phyloP scores from a whole-genome alignment of 352 stramenopile genomes.

The Thraustochytrium sp. region DNA sequence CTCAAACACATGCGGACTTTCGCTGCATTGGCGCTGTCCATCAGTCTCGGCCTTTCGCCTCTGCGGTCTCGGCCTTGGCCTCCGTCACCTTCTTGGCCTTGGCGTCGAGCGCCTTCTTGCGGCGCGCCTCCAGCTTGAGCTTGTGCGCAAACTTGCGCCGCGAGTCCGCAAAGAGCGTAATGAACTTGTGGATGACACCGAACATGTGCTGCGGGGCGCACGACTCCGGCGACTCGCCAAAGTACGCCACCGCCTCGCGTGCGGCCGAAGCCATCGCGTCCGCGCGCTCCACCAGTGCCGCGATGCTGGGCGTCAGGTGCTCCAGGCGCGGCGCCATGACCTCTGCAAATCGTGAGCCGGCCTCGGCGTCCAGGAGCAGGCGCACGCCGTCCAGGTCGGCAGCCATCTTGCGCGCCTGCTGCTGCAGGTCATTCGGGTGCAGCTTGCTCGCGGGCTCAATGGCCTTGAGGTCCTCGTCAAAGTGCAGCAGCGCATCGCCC shows the following conservation, averaged over 20 bases:
- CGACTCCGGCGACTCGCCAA: background rate
- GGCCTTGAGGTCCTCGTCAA: conserved; percentile 1
- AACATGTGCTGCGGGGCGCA: conserved; percentile 1
- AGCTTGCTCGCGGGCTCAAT: conserved; percentile 25
- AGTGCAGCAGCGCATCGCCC: background rate
- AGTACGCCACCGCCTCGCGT: background rate
- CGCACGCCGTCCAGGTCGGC: background rate
- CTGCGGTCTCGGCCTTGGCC: background rate
- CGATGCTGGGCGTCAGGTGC: background rate
- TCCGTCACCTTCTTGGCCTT: no score
- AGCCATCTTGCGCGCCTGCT: background rate
- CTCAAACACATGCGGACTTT: background rate
- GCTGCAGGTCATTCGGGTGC: background rate
- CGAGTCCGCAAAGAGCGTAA: background rate
- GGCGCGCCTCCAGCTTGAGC: background rate
- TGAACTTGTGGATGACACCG: background rate
- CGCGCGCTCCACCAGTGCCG: background rate
- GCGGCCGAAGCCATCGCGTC: background rate
- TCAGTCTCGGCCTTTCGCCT: background rate
- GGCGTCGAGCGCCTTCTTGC: background rate
- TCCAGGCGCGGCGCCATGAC: background rate
- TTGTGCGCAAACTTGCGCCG: conserved; percentile 5
- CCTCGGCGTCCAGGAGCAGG: background rate
- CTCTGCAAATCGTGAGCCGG: background rate
- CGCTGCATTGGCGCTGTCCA: background rate